Conservation (phyloP, 2,329 filamentous ascomycete species). For the Aciculosporium take region DNA sequence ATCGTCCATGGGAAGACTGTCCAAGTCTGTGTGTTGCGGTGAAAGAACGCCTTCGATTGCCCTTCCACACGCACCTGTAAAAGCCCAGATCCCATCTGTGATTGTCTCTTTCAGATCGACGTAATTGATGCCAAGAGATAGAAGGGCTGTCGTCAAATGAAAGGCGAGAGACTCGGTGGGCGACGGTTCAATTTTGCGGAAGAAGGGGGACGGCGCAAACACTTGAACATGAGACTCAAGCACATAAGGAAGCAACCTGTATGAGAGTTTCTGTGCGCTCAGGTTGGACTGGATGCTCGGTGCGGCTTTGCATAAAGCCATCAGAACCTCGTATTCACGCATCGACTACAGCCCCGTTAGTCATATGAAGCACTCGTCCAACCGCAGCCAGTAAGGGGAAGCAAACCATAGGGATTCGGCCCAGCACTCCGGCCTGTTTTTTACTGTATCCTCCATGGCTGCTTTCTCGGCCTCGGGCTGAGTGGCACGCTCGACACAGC, state of each 20-base stretch:
- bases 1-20: slow-evolving; percentile 48
- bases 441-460: slow-evolving; percentile 32
- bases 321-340: slow-evolving; percentile 79
- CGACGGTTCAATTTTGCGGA: slow-evolving; percentile 70
- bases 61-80: slow-evolving; percentile 55
- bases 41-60: slow-evolving; percentile 42
- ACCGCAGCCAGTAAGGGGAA: neutral
- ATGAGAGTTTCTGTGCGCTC: slow-evolving; percentile 64
- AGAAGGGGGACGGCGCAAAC: slow-evolving; percentile 67
- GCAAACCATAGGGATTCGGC: slow-evolving; percentile 46
- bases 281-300: slow-evolving; percentile 55
- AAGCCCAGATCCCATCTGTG: slow-evolving; percentile 52
- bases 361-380: neutral
- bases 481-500: slow-evolving; percentile 43
- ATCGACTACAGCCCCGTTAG: slow-evolving; percentile 44
- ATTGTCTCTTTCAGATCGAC: slow-evolving; percentile 52
- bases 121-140: slow-evolving; percentile 67
- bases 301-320: slow-evolving; percentile 84
- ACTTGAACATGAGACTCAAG: slow-evolving; percentile 69
- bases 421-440: slow-evolving; percentile 27
- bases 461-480: slow-evolving; percentile 26
- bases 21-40: slow-evolving; percentile 39
- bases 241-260: slow-evolving; percentile 70
- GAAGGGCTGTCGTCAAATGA: slow-evolving; percentile 63
- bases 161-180: slow-evolving; percentile 76